Evolutionary conservation across 345 rosid species (phyloP).

Genomic region (Eucalyptus brandiana): DNA sequence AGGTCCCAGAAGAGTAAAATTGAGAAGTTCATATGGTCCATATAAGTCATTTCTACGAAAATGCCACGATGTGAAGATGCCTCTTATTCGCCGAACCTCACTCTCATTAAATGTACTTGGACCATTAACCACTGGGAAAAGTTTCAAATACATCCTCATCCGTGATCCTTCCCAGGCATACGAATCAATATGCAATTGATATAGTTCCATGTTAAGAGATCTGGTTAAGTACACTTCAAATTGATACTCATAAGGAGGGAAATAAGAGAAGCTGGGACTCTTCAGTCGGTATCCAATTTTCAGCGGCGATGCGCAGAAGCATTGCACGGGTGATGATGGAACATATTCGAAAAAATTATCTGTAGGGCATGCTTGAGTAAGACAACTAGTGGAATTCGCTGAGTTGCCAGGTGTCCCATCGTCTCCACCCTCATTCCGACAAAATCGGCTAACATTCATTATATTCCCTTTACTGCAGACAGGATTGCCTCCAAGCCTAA

Average conservation of each 20-base stretch:
- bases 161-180: slow-evolving; percentile 76
- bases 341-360: slow-evolving; percentile 54
- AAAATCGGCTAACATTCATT: slow-evolving; percentile 31
- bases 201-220: slow-evolving; percentile 34
- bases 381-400: slow-evolving; percentile 22
- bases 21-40: slow-evolving; percentile 93
- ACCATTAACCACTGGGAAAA: slow-evolving; percentile 22
- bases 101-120: slow-evolving; percentile 31
- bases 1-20: slow-evolving; percentile 82
- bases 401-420: slow-evolving; percentile 9
- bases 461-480: slow-evolving; percentile 40
- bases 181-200: slow-evolving; percentile 54
- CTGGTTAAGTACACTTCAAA: slow-evolving; percentile 42
- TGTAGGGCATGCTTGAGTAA: slow-evolving; percentile 48
- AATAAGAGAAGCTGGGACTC: slow-evolving; percentile 82
- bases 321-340: slow-evolving; percentile 47
- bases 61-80: slow-evolving; percentile 43
- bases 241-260: slow-evolving; percentile 33
- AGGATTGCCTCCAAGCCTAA: slow-evolving; percentile 82
- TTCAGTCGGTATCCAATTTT: slow-evolving; percentile 79
- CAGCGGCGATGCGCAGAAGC: slow-evolving; percentile 81
- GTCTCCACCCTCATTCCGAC: slow-evolving; percentile 20
- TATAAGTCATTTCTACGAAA: slow-evolving; percentile 39
- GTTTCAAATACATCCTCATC: slow-evolving; percentile 42
- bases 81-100: slow-evolving; percentile 54